Base-by-base conservation (phyloP, 2,329 filamentous ascomycete species). In the Aspergillus thermomutatus region DNA sequence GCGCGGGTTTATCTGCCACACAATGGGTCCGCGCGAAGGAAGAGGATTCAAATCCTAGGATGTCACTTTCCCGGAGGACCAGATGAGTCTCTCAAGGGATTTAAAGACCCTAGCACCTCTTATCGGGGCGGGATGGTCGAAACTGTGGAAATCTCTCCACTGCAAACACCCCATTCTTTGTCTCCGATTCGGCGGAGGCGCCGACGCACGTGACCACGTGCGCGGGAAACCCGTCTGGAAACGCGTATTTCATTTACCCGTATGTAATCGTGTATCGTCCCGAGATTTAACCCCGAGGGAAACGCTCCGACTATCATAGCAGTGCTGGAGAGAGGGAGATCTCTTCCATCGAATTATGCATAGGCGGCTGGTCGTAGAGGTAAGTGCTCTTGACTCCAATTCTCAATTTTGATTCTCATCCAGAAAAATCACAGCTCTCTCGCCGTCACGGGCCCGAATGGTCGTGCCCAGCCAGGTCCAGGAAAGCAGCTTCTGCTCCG, bases 371-470 rank as follows among this genome's bases (percentile, higher is more conserved):
- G 65, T 69, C 46, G 63, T 65, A 58, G 68, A 70, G 66, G 72
- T 75, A 53, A 60, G 64, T 54, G 9, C 49, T 27, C 7, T 19
- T 17, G 6, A 1, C 9, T 43, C 11, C 21, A n/a, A 17, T 23
- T 8, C 27, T 11, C 37, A 41, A 57, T 54, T 34, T 46, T 41
- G 21, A 45, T 48, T 11, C 40, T 52, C 37, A 31, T 51, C 21
- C 14, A 45, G 34, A 25, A 19, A 19, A 25, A 47, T 37, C 51
- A 26, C 59, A 75, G 74, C 62, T 77, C 52, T 69, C 72, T 54
- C 73, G 72, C 59, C 69, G 69, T 63, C 69, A 72, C 57, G 68
- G 70, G 60, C 60, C 75, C 66, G 75, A 76, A 63, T 67, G 75
- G 64, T 69, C 71, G 53, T 72, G 70, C 64, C 66, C 71, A 55